Percentiles rank a stretch among this genome's conserved stretches.
These are phyloP conservation scores for Ceratocystis harringtonii DNA, from an alignment of 2,329 filamentous ascomycete genomes.

Conservation along the genomic window DNA sequence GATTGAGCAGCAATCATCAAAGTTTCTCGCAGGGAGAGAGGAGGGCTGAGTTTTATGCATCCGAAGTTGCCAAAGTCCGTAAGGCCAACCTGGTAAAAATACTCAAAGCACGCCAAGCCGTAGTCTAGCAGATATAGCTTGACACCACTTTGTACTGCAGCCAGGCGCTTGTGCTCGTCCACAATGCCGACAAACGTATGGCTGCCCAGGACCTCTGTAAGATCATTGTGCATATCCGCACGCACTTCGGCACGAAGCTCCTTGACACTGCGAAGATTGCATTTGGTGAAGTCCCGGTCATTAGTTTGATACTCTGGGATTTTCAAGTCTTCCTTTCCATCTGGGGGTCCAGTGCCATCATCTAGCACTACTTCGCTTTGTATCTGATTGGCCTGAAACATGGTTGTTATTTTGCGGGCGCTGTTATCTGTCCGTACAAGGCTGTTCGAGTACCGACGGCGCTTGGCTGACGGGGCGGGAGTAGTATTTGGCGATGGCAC, in stretches of 20 bases:
- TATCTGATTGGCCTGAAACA: slow-evolving; percentile 48
- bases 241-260: slow-evolving; percentile 69
- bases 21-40: slow-evolving; percentile 55
- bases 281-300: slow-evolving; percentile 53
- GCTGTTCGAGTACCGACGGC: slow-evolving; percentile 45
- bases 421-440: slow-evolving; percentile 81
- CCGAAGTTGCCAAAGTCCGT: slow-evolving; percentile 96
- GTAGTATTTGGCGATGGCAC: slow-evolving; percentile 22
- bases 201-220: slow-evolving; percentile 74
- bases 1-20: slow-evolving; percentile 57
- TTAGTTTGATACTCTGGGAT: slow-evolving; percentile 49
- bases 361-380: slow-evolving; percentile 14
- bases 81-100: slow-evolving; percentile 88
- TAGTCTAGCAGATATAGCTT: slow-evolving; percentile 91
- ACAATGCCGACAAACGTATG: slow-evolving; percentile 92
- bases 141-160: slow-evolving; percentile 84
- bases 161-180: slow-evolving; percentile 71
- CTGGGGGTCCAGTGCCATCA: slow-evolving; percentile 26
- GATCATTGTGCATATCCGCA: slow-evolving; percentile 63
- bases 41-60: slow-evolving; percentile 60
- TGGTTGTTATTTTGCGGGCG: slow-evolving; percentile 87
- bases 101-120: slow-evolving; percentile 69
- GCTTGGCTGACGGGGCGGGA: slow-evolving; percentile 25
- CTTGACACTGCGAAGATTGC: slow-evolving; percentile 71
- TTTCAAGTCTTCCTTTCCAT: slow-evolving; percentile 32